Evolutionary conservation across 75 land plant species (phyloP), one percentile per base, ranked within the genome.

Genomic region (Picea glauca): DNA sequence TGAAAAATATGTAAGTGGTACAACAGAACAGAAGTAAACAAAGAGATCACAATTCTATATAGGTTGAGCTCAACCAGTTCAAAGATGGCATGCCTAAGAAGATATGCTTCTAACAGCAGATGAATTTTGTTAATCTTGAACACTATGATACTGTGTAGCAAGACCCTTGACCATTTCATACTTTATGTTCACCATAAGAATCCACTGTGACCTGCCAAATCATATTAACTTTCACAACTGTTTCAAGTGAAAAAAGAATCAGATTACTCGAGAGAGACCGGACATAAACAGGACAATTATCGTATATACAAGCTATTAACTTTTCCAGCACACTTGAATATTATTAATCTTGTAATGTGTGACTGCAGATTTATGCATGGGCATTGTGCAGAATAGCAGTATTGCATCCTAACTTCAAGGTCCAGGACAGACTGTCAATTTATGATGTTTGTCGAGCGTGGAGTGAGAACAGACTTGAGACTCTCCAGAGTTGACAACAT

Each of bases 251-350:
- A 7, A 43, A 70, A 70, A 18, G 50, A 70, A 40, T 70, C 46
- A 70, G 46, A 40, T 38, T 38, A 8, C 0, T 20, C 46, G n/a
- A 40, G 46, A 8, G 23, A 20, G 33, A 11, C 54, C 13, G 11
- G 18, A 11, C n/a, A n/a, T 70, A 18, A 43, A 43, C 38, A 18
- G 23, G 11, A 9, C 38, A 70, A 68, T 20, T 43, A 70, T 18
- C n/a, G 43, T 70, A 20, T 7, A 70, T 43, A 43, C 23, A 40
- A 35, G 56, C 40, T 66, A 66, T 33, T 33, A 38, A 6, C 70
- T 66, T 66, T 66, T 66, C 43, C 32, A 35, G 35, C 66, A 63
- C 13, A n/a, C 54, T 43, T 70, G 50, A 70, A 70, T 70, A 21
- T 18, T 46, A 70, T 63, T 23, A 20, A 32, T 70, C 43, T 8